Evolutionary conservation across 2,329 filamentous ascomycete genomes (phyloP), one percentile per base, ranked within the genome.

Genomic region (Colletotrichum sublineola): DNA sequence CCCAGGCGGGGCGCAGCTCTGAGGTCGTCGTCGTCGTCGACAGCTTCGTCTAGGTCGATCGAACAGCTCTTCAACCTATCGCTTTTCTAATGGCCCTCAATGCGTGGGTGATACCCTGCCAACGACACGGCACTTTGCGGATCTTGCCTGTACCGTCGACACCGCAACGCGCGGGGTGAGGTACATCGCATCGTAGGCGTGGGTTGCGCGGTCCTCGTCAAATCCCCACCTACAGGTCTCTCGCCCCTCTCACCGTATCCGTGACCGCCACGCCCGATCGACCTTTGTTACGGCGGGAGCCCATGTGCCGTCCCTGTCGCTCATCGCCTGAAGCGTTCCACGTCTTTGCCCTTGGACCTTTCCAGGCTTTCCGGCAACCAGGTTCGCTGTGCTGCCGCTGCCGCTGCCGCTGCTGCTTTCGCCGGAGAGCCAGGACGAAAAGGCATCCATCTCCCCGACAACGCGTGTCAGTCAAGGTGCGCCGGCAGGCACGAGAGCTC

Each of bases 221-320:
- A 42, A 42, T 12, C 48, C 50, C 46, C 33, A 53, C n/a, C 46
- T n/a, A 53, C n/a, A 24, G 18, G 36, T 4, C 55, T 29, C 9
- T 11, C 44, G 9, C 7, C 15, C 36, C 60, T 55, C 60, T 69
- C 65, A 72, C 69, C 66, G 66, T 69, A 64, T 68, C 69, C 66
- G 61, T 44, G 69, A 57, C 68, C 65, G 65, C 60, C 46, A 60
- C 58, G 69, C 58, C 65, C 33, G 60, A 64, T 63, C 66, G 65
- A 46, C 53, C 44, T 52, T 18, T 52, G 44, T 46, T 60, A 58
- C 69, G 66, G 60, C 56, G 57, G 56, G 61, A 67, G 40, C 50
- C 67, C 57, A 66, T 73, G 67, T 73, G 67, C 42, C 42, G 71
- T 73, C 61, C 71, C 71, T 73, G 71, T 73, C 67, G 71, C 67